phyloP scores from a whole-genome alignment of 2,329 filamentous ascomycete genomes.

The Pseudopithomyces maydicus region DNA sequence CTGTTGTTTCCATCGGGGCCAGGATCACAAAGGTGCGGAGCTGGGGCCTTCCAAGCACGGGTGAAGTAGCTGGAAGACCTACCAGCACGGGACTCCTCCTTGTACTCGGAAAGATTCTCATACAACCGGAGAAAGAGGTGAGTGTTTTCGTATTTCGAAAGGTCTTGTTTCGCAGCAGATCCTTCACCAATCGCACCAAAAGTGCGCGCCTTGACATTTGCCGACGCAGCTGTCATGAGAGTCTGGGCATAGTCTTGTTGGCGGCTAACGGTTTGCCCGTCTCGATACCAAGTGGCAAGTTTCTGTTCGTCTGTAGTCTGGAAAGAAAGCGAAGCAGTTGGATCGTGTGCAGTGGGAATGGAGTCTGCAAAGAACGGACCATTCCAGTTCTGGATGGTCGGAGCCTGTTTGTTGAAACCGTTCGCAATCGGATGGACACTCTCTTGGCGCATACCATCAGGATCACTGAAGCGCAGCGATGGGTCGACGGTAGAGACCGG shows the following conservation, averaged over 20 bases:
- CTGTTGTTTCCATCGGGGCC: slow-evolving; percentile 44
- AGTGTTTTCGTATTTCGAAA: slow-evolving; percentile 29
- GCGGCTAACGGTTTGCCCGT: slow-evolving; percentile 31
- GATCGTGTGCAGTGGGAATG: slow-evolving; percentile 33
- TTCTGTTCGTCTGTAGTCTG: slow-evolving; percentile 39
- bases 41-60: slow-evolving; percentile 42
- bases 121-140: slow-evolving; percentile 48
- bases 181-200: slow-evolving; percentile 21
- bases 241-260: slow-evolving; percentile 32
- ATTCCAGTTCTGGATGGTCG: slow-evolving; percentile 41
- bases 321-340: slow-evolving; percentile 27
- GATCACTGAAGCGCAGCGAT: slow-evolving; percentile 33
- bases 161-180: neutral
- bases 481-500: slow-evolving; percentile 3
- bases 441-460: slow-evolving; percentile 22
- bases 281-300: slow-evolving; percentile 49
- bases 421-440: slow-evolving; percentile 29
- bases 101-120: slow-evolving; percentile 50
- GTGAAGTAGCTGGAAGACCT: slow-evolving; percentile 47
- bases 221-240: slow-evolving; percentile 25
- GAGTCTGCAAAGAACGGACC: slow-evolving; percentile 45
- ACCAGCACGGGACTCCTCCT: slow-evolving; percentile 30
- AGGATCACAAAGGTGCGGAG: slow-evolving; percentile 47
- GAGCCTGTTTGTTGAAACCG: slow-evolving; percentile 26
- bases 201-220: slow-evolving; percentile 12